A percentile compares a stretch with the other conserved stretches of the same genome.
phyloP scores from a whole-genome alignment of 164 flowering plant genomes.

The Umbilicus rupestris region DNA sequence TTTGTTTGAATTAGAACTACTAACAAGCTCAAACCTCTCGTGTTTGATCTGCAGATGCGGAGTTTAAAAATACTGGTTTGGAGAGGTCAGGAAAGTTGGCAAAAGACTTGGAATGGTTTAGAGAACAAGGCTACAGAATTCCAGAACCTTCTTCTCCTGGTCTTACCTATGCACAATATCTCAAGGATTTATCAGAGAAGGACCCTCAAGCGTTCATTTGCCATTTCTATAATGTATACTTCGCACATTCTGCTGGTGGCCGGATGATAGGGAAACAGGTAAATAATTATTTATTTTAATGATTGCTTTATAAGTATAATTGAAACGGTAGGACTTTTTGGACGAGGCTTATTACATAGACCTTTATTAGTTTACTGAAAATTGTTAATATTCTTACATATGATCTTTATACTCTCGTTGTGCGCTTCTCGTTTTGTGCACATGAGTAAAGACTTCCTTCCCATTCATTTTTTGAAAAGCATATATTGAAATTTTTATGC shows the following conservation, averaged over 20 bases:
- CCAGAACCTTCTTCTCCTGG: conserved; percentile 93
- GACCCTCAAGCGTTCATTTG: conserved; percentile 93
- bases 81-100: conserved; percentile 74
- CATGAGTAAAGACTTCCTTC: background rate
- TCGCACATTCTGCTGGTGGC: conserved; percentile 97
- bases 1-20: background rate
- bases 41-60: conserved; percentile 53
- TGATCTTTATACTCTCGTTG: background rate
- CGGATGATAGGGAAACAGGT: conserved; percentile 96
- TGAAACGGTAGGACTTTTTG: background rate
- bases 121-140: conserved; percentile 68
- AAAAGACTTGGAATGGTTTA: conserved; percentile 92
- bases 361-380: background rate
- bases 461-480: background rate
- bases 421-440: background rate
- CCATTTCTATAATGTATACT: conserved; percentile 88
- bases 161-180: conserved; percentile 44
- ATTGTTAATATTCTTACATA: background rate
- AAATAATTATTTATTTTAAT: background rate
- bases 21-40: too few species aligned
- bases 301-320: background rate
- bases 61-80: conserved; percentile 83
- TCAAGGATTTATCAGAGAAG: conserved; percentile 68
- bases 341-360: background rate
- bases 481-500: too few species aligned